Evolutionary conservation across 2,329 filamentous ascomycete species (phyloP).

Genomic region (Thelonectria blattea): DNA sequence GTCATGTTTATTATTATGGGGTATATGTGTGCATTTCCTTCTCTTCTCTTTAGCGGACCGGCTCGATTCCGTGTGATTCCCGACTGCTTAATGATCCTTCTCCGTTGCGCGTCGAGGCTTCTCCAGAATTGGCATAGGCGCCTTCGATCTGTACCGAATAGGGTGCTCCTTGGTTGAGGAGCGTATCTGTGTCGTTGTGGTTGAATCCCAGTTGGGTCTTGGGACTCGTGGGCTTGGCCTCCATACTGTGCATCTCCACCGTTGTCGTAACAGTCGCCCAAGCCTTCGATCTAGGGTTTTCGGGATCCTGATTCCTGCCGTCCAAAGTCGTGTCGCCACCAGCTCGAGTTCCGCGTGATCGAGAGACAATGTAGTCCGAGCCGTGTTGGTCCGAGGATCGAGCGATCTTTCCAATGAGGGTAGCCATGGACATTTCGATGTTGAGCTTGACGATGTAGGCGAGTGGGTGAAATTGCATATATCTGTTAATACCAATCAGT

Average conservation of each 20-base stretch:
- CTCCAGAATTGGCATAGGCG: slow-evolving; percentile 2
- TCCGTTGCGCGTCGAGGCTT: slow-evolving; percentile 2
- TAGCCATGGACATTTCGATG: slow-evolving; percentile 61
- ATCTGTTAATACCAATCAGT: slow-evolving; percentile 16
- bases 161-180: slow-evolving; percentile 8
- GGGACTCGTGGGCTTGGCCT: neutral
- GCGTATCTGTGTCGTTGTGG: slow-evolving; percentile 18
- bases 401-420: slow-evolving; percentile 52
- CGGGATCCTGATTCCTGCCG: neutral
- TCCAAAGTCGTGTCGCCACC: slow-evolving; percentile 1
- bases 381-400: slow-evolving; percentile 10
- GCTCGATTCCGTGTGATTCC: slow-evolving; percentile 11
- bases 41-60: neutral
- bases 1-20: neutral
- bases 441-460: slow-evolving; percentile 61
- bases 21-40: neutral
- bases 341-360: slow-evolving; percentile 9
- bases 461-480: slow-evolving; percentile 59
- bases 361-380: slow-evolving; percentile 5
- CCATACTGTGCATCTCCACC: slow-evolving; percentile 19
- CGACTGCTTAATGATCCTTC: slow-evolving; percentile 14
- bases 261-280: slow-evolving; percentile 19
- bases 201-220: slow-evolving; percentile 14
- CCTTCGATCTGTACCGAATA: slow-evolving; percentile 19
- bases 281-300: neutral